Conservation (phyloP, 2,329 filamentous ascomycete species). For the Aspergillus fumigatiaffinis region DNA sequence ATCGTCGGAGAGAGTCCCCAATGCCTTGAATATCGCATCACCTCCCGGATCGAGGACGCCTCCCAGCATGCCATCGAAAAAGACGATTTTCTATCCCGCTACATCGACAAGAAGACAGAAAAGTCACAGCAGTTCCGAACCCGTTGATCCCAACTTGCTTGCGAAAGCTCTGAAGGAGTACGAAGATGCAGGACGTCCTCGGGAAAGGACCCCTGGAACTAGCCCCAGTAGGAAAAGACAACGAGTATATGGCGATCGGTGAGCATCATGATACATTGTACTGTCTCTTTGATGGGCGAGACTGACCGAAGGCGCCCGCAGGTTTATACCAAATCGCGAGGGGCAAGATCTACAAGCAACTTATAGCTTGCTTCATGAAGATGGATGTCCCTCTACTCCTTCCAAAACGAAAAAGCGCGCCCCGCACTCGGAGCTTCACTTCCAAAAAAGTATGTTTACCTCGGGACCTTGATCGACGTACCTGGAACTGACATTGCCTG, state of each 20-base stretch:
- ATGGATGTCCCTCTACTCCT: conserved; percentile 87
- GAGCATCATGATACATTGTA: conserved; percentile 19
- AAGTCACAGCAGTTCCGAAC: conserved; percentile 41
- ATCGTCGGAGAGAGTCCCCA: conserved; percentile 17
- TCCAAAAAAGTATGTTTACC: conserved; percentile 72
- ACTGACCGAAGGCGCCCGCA: conserved; percentile 37
- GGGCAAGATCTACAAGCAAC: conserved; percentile 91
- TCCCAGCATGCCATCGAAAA: conserved; percentile 49
- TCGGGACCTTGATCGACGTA: conserved; percentile 4
- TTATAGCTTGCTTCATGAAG: conserved; percentile 86
- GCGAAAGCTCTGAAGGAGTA: conserved; percentile 60
- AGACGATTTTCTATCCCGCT: conserved; percentile 41
- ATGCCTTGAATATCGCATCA: conserved; percentile 37
- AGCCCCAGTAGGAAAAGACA: conserved; percentile 68
- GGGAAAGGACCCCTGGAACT: conserved; percentile 60
- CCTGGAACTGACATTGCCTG: conserved; percentile 11
- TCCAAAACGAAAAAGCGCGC: conserved; percentile 80
- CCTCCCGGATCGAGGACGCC: conserved; percentile 60
- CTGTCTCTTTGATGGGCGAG: not conserved
- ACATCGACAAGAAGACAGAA: conserved; percentile 23
- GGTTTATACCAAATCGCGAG: conserved; percentile 91
- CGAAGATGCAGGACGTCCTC: conserved; percentile 55
- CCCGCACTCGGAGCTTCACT: conserved; percentile 86
- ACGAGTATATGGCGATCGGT: conserved; percentile 63
- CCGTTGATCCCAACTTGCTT: conserved; percentile 57